These are phyloP conservation scores for Adiantum capillusveneris DNA, from an alignment of 75 land plant species.

Conservation along the genomic window DNA sequence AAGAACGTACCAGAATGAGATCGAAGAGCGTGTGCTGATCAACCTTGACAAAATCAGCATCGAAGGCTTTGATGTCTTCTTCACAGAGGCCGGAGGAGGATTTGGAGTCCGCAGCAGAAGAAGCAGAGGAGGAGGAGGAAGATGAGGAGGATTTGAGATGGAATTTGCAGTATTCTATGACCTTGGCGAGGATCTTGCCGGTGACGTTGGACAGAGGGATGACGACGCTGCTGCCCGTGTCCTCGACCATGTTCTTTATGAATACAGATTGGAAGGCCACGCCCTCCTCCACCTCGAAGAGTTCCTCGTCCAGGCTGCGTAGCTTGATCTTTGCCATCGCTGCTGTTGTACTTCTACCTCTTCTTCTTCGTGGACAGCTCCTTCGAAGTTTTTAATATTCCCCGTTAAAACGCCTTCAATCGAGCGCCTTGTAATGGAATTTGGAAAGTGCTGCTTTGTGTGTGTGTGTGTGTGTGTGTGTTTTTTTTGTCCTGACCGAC, in stretches of 20 bases:
- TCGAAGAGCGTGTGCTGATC: conserved; percentile 58
- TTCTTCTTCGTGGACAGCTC: too few species aligned
- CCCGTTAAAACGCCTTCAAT: too few species aligned
- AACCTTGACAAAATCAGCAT: conserved; percentile 55
- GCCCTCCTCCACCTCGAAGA: conserved; percentile 50
- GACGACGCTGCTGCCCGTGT: conserved; percentile 31
- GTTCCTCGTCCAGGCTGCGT: conserved; percentile 50
- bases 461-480: too few species aligned
- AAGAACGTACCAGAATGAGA: conserved; percentile 38
- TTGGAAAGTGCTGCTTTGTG: too few species aligned
- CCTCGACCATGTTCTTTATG: conserved; percentile 61
- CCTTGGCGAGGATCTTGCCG: conserved; percentile 51
- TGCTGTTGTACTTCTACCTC: background rate
- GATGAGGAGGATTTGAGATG: conserved; percentile 26
- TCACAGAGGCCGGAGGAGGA: conserved; percentile 13
- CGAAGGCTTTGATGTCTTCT: conserved; percentile 53
- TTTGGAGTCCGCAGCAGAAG: conserved; percentile 14
- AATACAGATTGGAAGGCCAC: conserved; percentile 51
- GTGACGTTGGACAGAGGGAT: conserved; percentile 61
- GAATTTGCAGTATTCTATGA: conserved; percentile 58
- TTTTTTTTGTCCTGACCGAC: too few species aligned
- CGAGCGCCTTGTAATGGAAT: too few species aligned
- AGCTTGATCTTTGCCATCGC: conserved; percentile 34
- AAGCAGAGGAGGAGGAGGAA: background rate
- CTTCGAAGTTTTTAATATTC: too few species aligned